Evolutionary conservation across 805 yeast genomes (phyloP), one percentile per base, ranked within the genome.

Genomic region (Metschnikowia santaceciliae): DNA sequence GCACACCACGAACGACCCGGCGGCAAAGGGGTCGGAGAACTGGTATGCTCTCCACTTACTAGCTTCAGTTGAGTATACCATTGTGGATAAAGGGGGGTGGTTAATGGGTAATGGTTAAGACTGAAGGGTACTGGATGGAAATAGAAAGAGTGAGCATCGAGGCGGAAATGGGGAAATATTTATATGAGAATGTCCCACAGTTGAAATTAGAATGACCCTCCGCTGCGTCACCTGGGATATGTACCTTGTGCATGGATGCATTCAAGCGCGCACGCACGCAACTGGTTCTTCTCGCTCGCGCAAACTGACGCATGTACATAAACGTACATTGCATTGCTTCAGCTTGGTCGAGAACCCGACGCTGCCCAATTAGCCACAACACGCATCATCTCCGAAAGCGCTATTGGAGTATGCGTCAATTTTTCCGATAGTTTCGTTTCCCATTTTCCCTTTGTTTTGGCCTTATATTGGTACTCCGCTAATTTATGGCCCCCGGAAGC

Each of bases 21-120:
- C 77, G 11, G 88, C 84, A 58, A 80, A 81, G 1, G 89, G 87
- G 60, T 84, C 89, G 52, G 78, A 72, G 63, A 80, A 81, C 59
- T 81, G 83, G 63, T 81, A 83, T 1, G 88, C 88, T 47, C 76
- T 79, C 84, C 84, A 80, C 60, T 75, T 81, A 38, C 78, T 64
- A 13, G 68, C 61, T 39, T 77, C 79, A 5, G 77, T 62, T 1
- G 72, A 62, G 61, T 78, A 78, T 40, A 66, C 67, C 76, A 71
- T 73, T 34, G 47, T 34, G 38, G 3, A 10, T 3, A 19, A 34
- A 6, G 22, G 34, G 23, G 33, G 17, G 20, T 19, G 17, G 43
- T 39, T 26, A 26, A 4, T 10, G 30, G 11, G 11, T 3, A 26
- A 26, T 26, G 30, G 30, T 26, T 10, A 11, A 26, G 3, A 26